A percentile compares a stretch with the other conserved stretches of the same genome.
phyloP scores from a whole-genome alignment of 2,329 filamentous ascomycete species.

The Lojkania enalia region DNA sequence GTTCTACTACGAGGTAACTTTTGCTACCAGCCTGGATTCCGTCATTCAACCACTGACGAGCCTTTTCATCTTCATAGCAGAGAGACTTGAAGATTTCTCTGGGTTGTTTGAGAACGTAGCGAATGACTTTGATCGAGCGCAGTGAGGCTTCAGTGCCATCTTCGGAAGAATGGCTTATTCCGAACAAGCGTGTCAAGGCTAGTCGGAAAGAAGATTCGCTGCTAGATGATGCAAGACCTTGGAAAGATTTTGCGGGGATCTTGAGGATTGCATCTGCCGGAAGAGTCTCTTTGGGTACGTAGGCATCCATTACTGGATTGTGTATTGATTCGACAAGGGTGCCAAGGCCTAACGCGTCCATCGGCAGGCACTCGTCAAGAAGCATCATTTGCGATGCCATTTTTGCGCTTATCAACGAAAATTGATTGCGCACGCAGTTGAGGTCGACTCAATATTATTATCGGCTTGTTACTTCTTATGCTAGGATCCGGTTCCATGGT shows the following conservation, averaged over 20 bases:
- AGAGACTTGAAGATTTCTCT: constrained; percentile 6
- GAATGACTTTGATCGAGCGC: constrained; percentile 6
- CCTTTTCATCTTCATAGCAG: constrained; percentile 7
- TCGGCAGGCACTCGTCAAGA: constrained; percentile 4
- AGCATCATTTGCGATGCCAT: constrained; percentile 7
- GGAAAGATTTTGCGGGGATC: constrained; percentile 1
- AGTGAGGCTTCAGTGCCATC: neutral
- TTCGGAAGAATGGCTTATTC: neutral
- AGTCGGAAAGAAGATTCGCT: neutral
- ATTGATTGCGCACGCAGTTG: too few species aligned
- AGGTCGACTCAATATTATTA: too few species aligned
- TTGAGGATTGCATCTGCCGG: neutral
- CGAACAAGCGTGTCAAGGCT: constrained; percentile 1
- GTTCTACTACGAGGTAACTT: constrained; percentile 9
- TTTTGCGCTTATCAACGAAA: neutral
- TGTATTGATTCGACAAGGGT: constrained; percentile 4
- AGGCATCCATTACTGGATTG: constrained; percentile 7
- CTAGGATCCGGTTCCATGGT: too few species aligned
- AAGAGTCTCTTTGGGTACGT: neutral
- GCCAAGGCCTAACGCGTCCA: constrained; percentile 1
- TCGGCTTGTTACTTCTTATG: too few species aligned
- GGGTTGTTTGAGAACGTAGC: constrained; percentile 9
- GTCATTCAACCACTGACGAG: constrained; percentile 10
- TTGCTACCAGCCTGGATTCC: constrained; percentile 3
- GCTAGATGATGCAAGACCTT: neutral